These are phyloP conservation scores for Raffaelea deltoideospora DNA, from an alignment of 2,329 filamentous ascomycete species.

Conservation along the genomic window DNA sequence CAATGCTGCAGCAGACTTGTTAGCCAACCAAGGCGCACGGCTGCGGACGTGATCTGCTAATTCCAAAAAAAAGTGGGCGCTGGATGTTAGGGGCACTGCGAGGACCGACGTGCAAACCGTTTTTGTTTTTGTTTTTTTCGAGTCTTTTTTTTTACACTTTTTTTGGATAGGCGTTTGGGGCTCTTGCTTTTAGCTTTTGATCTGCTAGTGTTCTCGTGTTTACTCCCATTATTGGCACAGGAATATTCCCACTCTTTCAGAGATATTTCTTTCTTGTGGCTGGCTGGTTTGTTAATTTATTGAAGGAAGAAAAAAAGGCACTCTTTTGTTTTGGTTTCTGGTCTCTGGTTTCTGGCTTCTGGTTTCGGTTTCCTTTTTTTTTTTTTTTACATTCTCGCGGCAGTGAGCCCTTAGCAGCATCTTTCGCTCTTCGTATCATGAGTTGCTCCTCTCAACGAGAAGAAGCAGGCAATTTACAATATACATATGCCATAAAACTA, in stretches of 20 bases:
- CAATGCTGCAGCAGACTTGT: conserved; percentile 64
- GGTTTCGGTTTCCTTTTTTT: neutral
- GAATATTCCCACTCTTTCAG: too few species aligned
- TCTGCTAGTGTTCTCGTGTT: too few species aligned
- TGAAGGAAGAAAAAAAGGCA: too few species aligned
- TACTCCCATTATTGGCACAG: too few species aligned
- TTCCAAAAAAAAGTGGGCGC: too few species aligned
- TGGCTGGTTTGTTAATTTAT: too few species aligned
- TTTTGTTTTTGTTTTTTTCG: neutral
- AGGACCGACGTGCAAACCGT: neutral
- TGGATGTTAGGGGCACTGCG: neutral
- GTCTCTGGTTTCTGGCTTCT: neutral
- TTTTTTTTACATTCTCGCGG: neutral
- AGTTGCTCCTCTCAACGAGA: neutral
- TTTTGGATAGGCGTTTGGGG: too few species aligned
- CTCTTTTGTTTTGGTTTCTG: neutral
- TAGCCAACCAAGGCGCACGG: conserved; percentile 54
- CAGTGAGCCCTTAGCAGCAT: neutral
- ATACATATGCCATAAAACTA: too few species aligned
- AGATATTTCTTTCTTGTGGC: too few species aligned
- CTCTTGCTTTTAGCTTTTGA: too few species aligned
- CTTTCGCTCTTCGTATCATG: too few species aligned
- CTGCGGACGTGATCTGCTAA: conserved; percentile 5
- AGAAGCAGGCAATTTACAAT: too few species aligned
- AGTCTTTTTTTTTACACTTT: neutral